phyloP scores from a whole-genome alignment of 345 rosid genomes.

The Brassica juncea region DNA sequence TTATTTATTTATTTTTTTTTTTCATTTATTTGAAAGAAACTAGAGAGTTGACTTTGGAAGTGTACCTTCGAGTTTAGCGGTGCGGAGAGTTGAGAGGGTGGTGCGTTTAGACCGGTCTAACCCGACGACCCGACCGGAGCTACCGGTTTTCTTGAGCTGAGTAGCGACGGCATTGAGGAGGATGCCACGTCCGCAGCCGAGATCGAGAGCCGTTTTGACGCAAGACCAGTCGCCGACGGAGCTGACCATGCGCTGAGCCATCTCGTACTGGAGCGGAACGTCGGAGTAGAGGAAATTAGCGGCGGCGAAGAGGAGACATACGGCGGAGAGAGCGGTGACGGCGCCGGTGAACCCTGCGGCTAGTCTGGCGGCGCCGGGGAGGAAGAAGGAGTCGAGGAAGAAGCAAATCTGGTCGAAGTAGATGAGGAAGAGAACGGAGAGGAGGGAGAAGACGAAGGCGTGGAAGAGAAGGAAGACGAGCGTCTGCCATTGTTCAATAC shows the following conservation, averaged over 20 bases:
- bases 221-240: conserved; percentile 83
- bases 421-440: conserved; percentile 69
- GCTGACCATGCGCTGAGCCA: conserved; percentile 91
- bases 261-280: conserved; percentile 72
- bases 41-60: not conserved
- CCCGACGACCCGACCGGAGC: conserved; percentile 95
- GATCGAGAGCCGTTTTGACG: conserved; percentile 82
- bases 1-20: no score
- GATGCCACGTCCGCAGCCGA: conserved; percentile 94
- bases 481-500: conserved; percentile 93
- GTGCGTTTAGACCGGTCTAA: conserved; percentile 81
- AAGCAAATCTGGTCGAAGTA: conserved; percentile 70
- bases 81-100: conserved; percentile 79
- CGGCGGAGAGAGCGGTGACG: conserved; percentile 70
- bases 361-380: conserved; percentile 62
- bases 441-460: conserved; percentile 68
- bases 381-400: conserved; percentile 45
- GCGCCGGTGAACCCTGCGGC: conserved; percentile 84
- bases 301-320: conserved; percentile 81
- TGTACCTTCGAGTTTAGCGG: conserved; percentile 87
- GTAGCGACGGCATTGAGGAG: conserved; percentile 90
- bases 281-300: conserved; percentile 86
- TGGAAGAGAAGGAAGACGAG: conserved; percentile 69
- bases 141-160: conserved; percentile 91
- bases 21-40: not conserved